Evolutionary conservation across 306 rosid genomes (phyloP), one percentile per base, ranked within the genome.

Genomic region (Glycyrrhiza uralensis): DNA sequence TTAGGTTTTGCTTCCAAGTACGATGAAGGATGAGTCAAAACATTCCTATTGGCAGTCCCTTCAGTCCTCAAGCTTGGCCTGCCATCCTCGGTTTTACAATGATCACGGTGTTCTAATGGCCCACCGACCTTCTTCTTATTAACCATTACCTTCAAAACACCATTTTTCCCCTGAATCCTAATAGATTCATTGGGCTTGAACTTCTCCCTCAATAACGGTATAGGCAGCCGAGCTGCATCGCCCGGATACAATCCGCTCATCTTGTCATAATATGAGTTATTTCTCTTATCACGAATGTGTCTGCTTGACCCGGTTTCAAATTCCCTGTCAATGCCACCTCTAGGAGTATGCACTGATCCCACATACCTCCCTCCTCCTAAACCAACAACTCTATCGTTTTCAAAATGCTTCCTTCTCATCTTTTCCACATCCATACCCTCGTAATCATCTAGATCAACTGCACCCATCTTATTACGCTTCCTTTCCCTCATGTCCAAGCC

Each of bases 131-230:
- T 82, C 67, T 82, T 89, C 81, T 84, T 88, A 65, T 88, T 88
- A 72, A 88, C 85, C 95, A 86, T 82, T 38, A 90, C 98, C 87
- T 86, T 92, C 66, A 92, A 71, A 70, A 92, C 98, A 39, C 98
- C 98, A 86, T 88, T 92, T 76, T 87, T 88, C 44, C 98, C 98
- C 82, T 92, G 98, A 79, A 90, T 80, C 85, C 96, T 82, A 55
- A 92, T 90, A 74, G 94, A 70, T 64, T 87, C 88, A 38, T 86
- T 86, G 2, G 95, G 69, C 74, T 75, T 83, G 20, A 88, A 82
- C 80, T 85, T 87, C 35, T 84, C 88, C 79, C 86, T 87, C 63
- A 44, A 75, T 18, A 83, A 45, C 13, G 84, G 63, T 9, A 4
- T 38, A 45, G 81, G 79, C 7, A 66, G 32, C 39, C 58, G 84